phyloP scores from a whole-genome alignment of 1,284 basidiomycete species.

The Pseudozyma hubeiensis region DNA sequence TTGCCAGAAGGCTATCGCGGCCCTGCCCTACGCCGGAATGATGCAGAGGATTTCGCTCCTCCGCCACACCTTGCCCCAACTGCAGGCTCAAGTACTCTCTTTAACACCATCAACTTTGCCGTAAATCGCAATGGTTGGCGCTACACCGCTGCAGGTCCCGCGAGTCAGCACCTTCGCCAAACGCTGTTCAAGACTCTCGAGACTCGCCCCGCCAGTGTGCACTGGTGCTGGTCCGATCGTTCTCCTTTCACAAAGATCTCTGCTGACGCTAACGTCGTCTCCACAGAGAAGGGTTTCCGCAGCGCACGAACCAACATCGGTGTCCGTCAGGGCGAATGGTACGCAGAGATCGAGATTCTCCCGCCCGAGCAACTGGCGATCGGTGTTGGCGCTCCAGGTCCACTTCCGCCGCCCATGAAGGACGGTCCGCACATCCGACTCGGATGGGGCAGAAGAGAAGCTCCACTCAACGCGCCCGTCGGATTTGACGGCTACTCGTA shows the following conservation, averaged over 20 bases:
- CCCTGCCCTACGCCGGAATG: slow-evolving; percentile 49
- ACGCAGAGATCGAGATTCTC: slow-evolving; percentile 87
- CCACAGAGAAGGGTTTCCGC: slow-evolving; percentile 88
- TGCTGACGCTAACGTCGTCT: slow-evolving; percentile 80
- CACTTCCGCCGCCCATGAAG: slow-evolving; percentile 51
- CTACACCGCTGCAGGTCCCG: slow-evolving; percentile 63
- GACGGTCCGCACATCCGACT: slow-evolving; percentile 84
- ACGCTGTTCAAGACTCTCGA: slow-evolving; percentile 62
- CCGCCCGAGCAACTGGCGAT: slow-evolving; percentile 70
- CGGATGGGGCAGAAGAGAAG: slow-evolving; percentile 91
- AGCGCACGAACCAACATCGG: slow-evolving; percentile 89
- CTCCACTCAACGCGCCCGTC: slow-evolving; percentile 88
- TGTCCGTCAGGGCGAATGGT: slow-evolving; percentile 90
- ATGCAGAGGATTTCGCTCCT: slow-evolving; percentile 59
- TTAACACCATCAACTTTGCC: slow-evolving; percentile 53
- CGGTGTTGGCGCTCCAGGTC: slow-evolving; percentile 70
- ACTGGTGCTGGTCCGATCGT: slow-evolving; percentile 76
- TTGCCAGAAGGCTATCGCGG: slow-evolving; percentile 58
- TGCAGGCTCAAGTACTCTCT: slow-evolving; percentile 28
- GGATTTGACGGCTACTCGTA: slow-evolving; percentile 96
- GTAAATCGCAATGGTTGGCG: slow-evolving; percentile 64
- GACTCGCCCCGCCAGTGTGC: slow-evolving; percentile 49
- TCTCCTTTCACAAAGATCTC: slow-evolving; percentile 78
- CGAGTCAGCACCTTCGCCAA: slow-evolving; percentile 49
- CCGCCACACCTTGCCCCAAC: slow-evolving; percentile 43